These are phyloP conservation scores for Pisolithus albus DNA, from an alignment of 768 basidiomycete genomes.

Conservation along the genomic window DNA sequence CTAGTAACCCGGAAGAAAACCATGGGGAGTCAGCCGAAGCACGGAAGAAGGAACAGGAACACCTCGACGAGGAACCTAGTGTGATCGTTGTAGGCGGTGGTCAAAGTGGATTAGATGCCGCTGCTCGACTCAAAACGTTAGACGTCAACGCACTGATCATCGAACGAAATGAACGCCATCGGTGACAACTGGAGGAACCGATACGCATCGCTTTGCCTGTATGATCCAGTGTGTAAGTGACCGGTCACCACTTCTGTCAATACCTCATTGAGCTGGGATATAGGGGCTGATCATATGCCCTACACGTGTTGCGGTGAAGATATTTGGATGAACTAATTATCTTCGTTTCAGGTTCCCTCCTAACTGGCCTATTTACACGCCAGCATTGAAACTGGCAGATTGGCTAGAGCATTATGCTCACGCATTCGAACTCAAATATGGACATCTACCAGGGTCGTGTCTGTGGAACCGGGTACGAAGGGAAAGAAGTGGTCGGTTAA, in stretches of 20 bases:
- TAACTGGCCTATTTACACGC: constrained; percentile 42
- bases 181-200: constrained; percentile 44
- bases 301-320: constrained; percentile 23
- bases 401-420: constrained; percentile 54
- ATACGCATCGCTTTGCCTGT: constrained; percentile 35
- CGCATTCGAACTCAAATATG: constrained; percentile 50
- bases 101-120: constrained; percentile 53
- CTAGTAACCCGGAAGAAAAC: constrained; percentile 9
- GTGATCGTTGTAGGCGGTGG: constrained; percentile 57
- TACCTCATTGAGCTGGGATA: background rate
- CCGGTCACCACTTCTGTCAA: background rate
- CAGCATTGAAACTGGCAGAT: constrained; percentile 51
- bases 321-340: background rate
- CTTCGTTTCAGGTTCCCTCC: constrained; percentile 35
- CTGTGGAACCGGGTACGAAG: constrained; percentile 29
- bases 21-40: constrained; percentile 45
- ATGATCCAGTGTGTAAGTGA: constrained; percentile 38
- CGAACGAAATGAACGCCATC: constrained; percentile 36
- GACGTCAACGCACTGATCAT: constrained; percentile 47
- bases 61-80: constrained; percentile 39
- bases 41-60: constrained; percentile 34
- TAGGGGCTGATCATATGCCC: constrained; percentile 45
- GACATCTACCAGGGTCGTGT: constrained; percentile 38
- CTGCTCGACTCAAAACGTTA: constrained; percentile 48
- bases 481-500: constrained; percentile 35